Conservation (phyloP, 495 filamentous ascomycete genomes). For the Penicillium paxilli region DNA sequence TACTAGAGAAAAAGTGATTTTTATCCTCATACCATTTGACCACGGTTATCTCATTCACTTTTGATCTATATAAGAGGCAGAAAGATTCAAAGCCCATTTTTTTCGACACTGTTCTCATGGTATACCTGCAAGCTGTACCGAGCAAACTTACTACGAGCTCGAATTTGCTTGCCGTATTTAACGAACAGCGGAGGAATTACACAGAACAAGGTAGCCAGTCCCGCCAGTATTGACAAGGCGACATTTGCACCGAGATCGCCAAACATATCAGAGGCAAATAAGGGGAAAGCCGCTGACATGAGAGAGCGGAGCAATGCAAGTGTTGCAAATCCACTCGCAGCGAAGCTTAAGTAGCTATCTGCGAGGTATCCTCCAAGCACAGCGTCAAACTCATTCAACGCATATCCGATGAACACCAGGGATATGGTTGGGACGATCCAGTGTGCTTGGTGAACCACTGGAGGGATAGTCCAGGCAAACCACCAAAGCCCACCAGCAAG, state of each 20-base stretch:
- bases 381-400: slow-evolving; percentile 43
- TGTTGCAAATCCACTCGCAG: slow-evolving; percentile 40
- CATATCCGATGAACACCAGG: slow-evolving; percentile 40
- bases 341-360: slow-evolving; percentile 43
- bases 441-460: slow-evolving; percentile 11
- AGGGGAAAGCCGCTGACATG: slow-evolving; percentile 36
- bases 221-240: slow-evolving; percentile 30
- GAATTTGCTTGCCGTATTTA: slow-evolving; percentile 33
- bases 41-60: no score
- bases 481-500: slow-evolving; percentile 38
- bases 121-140: slow-evolving; percentile 29
- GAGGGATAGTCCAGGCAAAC: slow-evolving; percentile 47
- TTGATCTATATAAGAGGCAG: no score
- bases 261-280: slow-evolving; percentile 42
- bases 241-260: slow-evolving; percentile 33
- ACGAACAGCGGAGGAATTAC: slow-evolving; percentile 23
- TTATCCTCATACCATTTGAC: no score
- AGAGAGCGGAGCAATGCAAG: slow-evolving; percentile 36
- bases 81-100: slow-evolving; percentile 3
- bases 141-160: slow-evolving; percentile 43
- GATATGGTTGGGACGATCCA: slow-evolving; percentile 38
- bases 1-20: no score
- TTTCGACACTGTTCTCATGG: slow-evolving; percentile 14
- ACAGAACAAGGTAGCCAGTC: neutral
- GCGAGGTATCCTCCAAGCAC: slow-evolving; percentile 45